Evolutionary conservation across 148 eudicot species (phyloP).

Genomic region (Oxyria digyna): DNA sequence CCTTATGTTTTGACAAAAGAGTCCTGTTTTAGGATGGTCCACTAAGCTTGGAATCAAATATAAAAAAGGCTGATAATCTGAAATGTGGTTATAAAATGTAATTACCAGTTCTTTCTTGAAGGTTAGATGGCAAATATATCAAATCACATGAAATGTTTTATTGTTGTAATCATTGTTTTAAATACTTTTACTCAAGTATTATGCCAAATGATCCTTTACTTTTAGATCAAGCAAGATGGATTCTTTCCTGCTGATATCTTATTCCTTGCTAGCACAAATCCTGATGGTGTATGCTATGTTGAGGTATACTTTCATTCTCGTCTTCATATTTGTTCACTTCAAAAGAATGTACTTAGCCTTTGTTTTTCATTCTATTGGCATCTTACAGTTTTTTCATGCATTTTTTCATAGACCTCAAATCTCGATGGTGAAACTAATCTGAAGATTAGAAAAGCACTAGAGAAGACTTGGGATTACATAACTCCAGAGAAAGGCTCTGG

Average conservation of each 20-base stretch:
- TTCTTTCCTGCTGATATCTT: slow-evolving; percentile 91
- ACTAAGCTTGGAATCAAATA: neutral
- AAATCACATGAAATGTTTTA: neutral
- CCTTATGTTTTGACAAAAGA: neutral
- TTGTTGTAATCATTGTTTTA: neutral
- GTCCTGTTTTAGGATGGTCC: neutral
- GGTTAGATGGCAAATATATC: neutral
- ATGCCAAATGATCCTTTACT: neutral
- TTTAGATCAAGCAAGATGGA: slow-evolving; percentile 85
- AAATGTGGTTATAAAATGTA: neutral
- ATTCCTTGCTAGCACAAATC: slow-evolving; percentile 84
- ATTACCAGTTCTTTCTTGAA: neutral
- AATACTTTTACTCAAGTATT: neutral
- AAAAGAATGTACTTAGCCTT: neutral
- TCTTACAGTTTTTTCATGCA: neutral
- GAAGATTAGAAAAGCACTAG: slow-evolving; percentile 93
- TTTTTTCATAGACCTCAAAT: slow-evolving; percentile 67
- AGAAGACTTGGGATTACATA: slow-evolving; percentile 92
- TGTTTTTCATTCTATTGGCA: neutral
- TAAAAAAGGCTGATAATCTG: neutral
- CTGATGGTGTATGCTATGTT: slow-evolving; percentile 92
- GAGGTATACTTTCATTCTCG: slow-evolving; percentile 36
- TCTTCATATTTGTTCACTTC: neutral
- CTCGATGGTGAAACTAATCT: slow-evolving; percentile 97
- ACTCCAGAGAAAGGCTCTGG: slow-evolving; percentile 65